A percentile compares a stretch with the other conserved stretches of the same genome.
Conservation (phyloP, 208 protist species). For the Leishmania tropica region DNA sequence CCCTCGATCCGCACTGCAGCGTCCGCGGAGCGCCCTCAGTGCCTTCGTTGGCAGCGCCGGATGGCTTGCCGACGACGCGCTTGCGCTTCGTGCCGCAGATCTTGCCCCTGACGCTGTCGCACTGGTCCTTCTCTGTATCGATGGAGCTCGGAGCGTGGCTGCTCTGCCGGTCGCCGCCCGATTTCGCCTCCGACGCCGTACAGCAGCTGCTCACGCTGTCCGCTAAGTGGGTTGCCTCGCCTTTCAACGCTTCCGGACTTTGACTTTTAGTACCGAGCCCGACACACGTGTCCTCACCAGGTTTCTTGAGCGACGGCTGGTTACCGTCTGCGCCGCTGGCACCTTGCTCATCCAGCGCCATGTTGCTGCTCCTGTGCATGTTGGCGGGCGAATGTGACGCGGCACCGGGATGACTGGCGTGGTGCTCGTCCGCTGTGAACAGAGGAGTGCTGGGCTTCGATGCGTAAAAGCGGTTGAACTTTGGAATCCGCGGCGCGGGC, state of each 20-base stretch:
- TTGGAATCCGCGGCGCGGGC: slow-evolving; percentile 29
- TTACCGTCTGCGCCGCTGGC: background rate
- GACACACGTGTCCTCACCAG: background rate
- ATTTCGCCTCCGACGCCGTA: background rate
- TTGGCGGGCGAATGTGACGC: slow-evolving; percentile 2
- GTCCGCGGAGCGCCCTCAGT: no score
- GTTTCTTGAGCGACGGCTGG: background rate
- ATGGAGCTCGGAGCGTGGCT: background rate
- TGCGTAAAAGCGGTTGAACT: slow-evolving; percentile 50
- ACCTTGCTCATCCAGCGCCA: slow-evolving; percentile 1
- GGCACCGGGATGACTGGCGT: background rate
- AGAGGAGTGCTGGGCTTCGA: slow-evolving; percentile 19
- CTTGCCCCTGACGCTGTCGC: no score
- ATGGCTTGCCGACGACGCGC: background rate
- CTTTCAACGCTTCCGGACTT: slow-evolving; percentile 16
- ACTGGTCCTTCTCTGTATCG: background rate
- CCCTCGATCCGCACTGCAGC: background rate
- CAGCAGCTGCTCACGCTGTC: slow-evolving; percentile 12
- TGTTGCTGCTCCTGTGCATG: background rate
- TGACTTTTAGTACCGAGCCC: slow-evolving; percentile 1
- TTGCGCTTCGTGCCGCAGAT: background rate
- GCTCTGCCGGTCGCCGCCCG: no score
- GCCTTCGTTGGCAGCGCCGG: background rate
- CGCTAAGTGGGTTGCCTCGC: slow-evolving; percentile 4
- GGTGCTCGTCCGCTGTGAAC: background rate